Percentiles rank a stretch among this genome's conserved stretches.
Conservation (phyloP, 352 stramenopile species). For the Pythium myriotylum region DNA sequence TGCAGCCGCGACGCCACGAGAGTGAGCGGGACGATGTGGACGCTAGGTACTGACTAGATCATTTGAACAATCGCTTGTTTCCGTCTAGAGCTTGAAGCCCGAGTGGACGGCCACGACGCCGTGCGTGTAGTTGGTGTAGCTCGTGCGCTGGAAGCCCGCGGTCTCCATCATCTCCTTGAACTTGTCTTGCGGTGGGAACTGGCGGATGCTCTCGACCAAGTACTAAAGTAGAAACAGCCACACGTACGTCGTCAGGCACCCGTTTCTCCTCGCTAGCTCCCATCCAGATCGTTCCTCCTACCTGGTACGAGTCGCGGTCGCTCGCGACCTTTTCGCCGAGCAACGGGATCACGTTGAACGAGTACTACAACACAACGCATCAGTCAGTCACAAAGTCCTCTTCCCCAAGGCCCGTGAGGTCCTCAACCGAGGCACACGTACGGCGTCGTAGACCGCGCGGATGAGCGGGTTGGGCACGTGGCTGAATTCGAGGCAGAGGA, state of each 20-base stretch:
- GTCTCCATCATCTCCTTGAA: constrained; percentile 94
- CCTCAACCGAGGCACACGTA: too few relatives aligned
- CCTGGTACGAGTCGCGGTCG: constrained; percentile 97
- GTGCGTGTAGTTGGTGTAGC: constrained; percentile 97
- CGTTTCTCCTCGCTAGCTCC: too few relatives aligned
- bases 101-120: constrained; percentile 98
- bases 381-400: too few relatives aligned
- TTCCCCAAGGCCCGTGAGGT: too few relatives aligned
- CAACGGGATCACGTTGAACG: constrained; percentile 97
- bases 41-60: not conserved
- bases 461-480: constrained; percentile 94
- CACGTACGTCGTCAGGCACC: too few relatives aligned
- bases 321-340: constrained; percentile 94
- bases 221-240: too few relatives aligned
- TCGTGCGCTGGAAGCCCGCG: constrained; percentile 93
- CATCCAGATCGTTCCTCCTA: too few relatives aligned
- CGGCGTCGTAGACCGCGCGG: constrained; percentile 92
- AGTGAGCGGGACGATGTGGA: not conserved
- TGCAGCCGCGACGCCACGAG: constrained; percentile 4
- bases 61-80: too few relatives aligned
- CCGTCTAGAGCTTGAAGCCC: constrained; percentile 92
- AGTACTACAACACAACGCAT: constrained; percentile 91
- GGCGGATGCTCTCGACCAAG: constrained; percentile 98
- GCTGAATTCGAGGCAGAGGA: constrained; percentile 99
- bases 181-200: constrained; percentile 97